A percentile compares a stretch with the other conserved stretches of the same genome.
Conservation (phyloP, 2,329 filamentous ascomycete species). For the Aspergillus sp. region DNA sequence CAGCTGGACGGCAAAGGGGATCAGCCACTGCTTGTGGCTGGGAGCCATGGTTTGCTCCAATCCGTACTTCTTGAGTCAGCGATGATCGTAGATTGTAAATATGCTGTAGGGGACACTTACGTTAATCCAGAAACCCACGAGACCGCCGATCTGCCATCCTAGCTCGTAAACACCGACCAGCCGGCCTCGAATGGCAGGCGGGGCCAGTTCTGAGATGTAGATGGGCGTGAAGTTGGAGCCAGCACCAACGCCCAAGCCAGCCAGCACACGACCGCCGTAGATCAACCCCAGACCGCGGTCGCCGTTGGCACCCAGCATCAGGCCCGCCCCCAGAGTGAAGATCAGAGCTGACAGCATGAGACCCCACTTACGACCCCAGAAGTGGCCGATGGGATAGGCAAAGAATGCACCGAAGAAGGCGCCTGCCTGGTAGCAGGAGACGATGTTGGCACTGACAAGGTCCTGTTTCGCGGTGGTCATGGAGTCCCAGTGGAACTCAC, state of each 20-base stretch:
- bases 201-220: slow-evolving; percentile 61
- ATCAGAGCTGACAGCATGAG: slow-evolving; percentile 63
- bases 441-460: slow-evolving; percentile 71
- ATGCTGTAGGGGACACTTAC: slow-evolving; percentile 31
- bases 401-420: slow-evolving; percentile 79
- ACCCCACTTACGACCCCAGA: slow-evolving; percentile 66
- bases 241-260: slow-evolving; percentile 59
- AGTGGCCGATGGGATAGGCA: slow-evolving; percentile 67
- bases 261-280: slow-evolving; percentile 59
- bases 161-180: slow-evolving; percentile 62
- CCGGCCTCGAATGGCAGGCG: slow-evolving; percentile 60
- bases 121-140: slow-evolving; percentile 56
- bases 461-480: slow-evolving; percentile 48
- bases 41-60: slow-evolving; percentile 45
- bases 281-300: slow-evolving; percentile 64
- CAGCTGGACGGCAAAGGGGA: slow-evolving; percentile 46
- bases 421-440: slow-evolving; percentile 78
- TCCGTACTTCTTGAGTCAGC: slow-evolving; percentile 49
- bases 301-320: slow-evolving; percentile 69
- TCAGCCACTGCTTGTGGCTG: slow-evolving; percentile 44
- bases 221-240: slow-evolving; percentile 61
- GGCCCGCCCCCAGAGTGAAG: slow-evolving; percentile 69
- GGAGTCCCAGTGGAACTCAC: slow-evolving; percentile 65
- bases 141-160: slow-evolving; percentile 56
- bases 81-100: not conserved